These are phyloP conservation scores for Termitomyces sp. DNA, from an alignment of 768 basidiomycete genomes.

Conservation along the genomic window DNA sequence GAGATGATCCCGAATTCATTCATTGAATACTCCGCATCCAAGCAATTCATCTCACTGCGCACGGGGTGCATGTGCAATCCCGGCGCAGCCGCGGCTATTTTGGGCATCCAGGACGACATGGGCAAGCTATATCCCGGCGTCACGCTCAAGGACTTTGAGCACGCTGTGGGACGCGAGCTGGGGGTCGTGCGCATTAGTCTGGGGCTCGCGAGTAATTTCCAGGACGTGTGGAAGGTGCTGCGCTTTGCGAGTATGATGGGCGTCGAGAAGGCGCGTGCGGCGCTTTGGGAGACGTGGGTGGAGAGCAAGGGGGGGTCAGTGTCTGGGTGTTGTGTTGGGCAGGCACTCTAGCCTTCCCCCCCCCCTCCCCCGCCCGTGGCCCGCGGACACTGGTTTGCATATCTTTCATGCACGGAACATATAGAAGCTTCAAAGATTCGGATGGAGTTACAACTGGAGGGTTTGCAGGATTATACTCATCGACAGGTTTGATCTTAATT, in stretches of 20 bases:
- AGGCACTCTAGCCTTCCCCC: constrained; percentile 19
- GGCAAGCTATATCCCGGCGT: constrained; percentile 50
- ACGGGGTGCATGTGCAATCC: constrained; percentile 90
- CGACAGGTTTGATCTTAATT: background rate
- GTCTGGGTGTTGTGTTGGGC: constrained; percentile 6
- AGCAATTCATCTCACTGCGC: constrained; percentile 64
- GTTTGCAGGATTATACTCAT: background rate
- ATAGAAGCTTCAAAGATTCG: background rate
- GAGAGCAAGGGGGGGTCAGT: constrained; percentile 13
- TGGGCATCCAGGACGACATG: constrained; percentile 67
- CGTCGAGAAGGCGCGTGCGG: constrained; percentile 27
- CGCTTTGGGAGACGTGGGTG: constrained; percentile 37
- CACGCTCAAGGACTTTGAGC: constrained; percentile 59
- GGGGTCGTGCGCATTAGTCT: constrained; percentile 76
- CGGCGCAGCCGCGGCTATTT: constrained; percentile 69
- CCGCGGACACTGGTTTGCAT: background rate
- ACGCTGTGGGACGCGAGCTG: constrained; percentile 56
- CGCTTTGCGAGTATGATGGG: constrained; percentile 44
- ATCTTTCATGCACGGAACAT: background rate
- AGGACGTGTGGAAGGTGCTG: constrained; percentile 61
- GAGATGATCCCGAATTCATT: constrained; percentile 69
- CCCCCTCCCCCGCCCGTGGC: background rate
- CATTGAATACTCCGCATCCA: constrained; percentile 64
- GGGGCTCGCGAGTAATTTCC: constrained; percentile 74
- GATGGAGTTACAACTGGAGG: background rate